Evolutionary conservation across 2,329 filamentous ascomycete genomes (phyloP).

Genomic region (Phaeomoniella chlamydospora): DNA sequence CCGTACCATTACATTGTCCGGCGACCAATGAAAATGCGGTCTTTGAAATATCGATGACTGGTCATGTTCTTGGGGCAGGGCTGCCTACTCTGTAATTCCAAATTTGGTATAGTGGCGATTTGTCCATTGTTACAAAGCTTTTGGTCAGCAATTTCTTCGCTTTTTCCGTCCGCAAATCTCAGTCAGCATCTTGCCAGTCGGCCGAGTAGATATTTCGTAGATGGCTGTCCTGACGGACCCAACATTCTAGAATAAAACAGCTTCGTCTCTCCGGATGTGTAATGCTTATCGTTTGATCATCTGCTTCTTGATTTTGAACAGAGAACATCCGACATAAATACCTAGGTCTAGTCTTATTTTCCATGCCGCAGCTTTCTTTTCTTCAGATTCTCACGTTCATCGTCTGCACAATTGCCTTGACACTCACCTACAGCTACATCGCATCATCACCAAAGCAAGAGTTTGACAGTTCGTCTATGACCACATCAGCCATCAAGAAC

Average conservation of each 20-base stretch:
- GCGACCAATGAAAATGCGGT: too few species aligned
- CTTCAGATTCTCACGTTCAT: constrained; percentile 8
- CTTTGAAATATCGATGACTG: too few species aligned
- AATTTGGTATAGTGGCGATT: too few species aligned
- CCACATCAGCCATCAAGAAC: constrained; percentile 4
- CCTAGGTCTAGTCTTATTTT: not conserved
- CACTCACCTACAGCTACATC: constrained; percentile 6
- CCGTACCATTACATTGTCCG: too few species aligned
- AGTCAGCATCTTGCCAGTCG: too few species aligned
- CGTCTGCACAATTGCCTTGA: constrained; percentile 5
- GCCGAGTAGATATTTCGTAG: too few species aligned
- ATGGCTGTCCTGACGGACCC: too few species aligned
- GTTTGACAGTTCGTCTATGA: constrained; percentile 6
- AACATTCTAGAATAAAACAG: not conserved
- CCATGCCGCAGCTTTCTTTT: constrained; percentile 8
- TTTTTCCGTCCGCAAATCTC: too few species aligned
- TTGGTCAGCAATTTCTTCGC: not conserved
- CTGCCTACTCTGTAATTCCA: too few species aligned
- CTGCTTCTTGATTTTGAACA: not conserved
- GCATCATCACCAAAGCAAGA: constrained; percentile 3
- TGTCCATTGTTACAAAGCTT: too few species aligned
- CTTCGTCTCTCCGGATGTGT: not conserved
- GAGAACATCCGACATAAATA: not conserved
- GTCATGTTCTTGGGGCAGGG: too few species aligned
- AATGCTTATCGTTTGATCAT: not conserved